These are phyloP conservation scores for Rhododendron griersonianum DNA, from an alignment of 148 eudicot species.

Conservation along the genomic window DNA sequence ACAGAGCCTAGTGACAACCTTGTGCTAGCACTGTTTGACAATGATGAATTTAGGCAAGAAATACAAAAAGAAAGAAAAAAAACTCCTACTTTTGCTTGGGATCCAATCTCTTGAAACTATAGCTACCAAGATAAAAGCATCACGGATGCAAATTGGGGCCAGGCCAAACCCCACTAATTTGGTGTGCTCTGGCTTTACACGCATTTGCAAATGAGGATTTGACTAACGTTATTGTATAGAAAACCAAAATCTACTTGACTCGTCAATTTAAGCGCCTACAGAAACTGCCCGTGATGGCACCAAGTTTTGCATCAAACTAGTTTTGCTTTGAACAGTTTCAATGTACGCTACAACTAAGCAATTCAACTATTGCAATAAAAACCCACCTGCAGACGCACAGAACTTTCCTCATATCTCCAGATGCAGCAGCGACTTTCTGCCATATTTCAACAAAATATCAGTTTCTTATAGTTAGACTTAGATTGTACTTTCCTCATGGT, in stretches of 20 bases:
- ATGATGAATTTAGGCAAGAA: neutral
- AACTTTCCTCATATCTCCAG: constrained; percentile 98
- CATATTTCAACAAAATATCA: constrained; percentile 10
- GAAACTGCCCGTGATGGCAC: too few species aligned
- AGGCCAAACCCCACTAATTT: constrained; percentile 3
- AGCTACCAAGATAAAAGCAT: neutral
- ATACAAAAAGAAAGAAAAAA: neutral
- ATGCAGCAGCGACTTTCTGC: constrained; percentile 96
- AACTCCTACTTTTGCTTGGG: neutral
- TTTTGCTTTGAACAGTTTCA: neutral
- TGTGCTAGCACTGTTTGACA: neutral
- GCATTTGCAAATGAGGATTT: neutral
- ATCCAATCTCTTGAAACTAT: neutral
- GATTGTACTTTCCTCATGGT: neutral
- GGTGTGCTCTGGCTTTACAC: neutral
- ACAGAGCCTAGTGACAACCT: neutral
- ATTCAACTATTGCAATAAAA: neutral
- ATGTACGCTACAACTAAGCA: neutral
- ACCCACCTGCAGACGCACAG: constrained; percentile 81
- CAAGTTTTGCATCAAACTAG: neutral
- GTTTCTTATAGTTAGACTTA: neutral
- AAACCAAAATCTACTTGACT: neutral
- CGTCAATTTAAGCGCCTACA: constrained; percentile 1
- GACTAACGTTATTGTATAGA: neutral
- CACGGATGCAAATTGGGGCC: neutral